Evolutionary conservation across 139 green algal species (phyloP).

Genomic region (Choricystis sp.): DNA sequence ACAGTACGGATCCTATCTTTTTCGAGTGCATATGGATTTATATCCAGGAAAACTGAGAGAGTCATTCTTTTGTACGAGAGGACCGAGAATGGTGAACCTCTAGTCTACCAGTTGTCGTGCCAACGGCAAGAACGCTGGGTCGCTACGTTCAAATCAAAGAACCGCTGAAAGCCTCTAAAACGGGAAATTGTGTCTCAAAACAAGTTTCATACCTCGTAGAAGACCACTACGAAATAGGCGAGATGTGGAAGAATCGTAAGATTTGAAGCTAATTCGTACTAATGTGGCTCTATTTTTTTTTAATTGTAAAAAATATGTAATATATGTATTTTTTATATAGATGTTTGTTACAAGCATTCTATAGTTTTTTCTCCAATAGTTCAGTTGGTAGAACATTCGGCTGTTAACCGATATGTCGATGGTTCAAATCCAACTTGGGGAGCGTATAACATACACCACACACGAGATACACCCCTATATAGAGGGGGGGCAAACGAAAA

Average conservation of each 20-base stretch:
- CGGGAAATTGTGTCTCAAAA: constrained; percentile 28
- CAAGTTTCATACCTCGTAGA: constrained; percentile 27
- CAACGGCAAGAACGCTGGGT: constrained; percentile 27
- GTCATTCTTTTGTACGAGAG: constrained; percentile 29
- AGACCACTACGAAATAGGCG: constrained; percentile 35
- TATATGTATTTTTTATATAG: constrained; percentile 1
- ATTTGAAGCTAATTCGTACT: constrained; percentile 26
- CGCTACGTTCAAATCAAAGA: constrained; percentile 29
- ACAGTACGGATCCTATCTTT: constrained; percentile 18
- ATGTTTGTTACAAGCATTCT: no score
- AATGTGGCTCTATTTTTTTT: constrained; percentile 17
- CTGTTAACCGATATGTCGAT: no score
- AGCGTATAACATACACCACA: constrained; percentile 1
- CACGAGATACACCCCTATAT: constrained; percentile 1
- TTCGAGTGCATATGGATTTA: constrained; percentile 16
- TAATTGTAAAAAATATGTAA: background rate
- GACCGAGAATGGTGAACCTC: constrained; percentile 28
- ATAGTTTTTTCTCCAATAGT: no score
- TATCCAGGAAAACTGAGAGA: constrained; percentile 20
- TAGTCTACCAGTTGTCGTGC: constrained; percentile 32
- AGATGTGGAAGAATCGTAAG: constrained; percentile 24
- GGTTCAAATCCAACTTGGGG: no score
- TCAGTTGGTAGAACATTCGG: no score
- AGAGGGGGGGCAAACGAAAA: constrained; percentile 4
- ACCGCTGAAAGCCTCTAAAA: constrained; percentile 42